Conservation (phyloP, 805 yeast species). For the Myxozyma neotropica region DNA sequence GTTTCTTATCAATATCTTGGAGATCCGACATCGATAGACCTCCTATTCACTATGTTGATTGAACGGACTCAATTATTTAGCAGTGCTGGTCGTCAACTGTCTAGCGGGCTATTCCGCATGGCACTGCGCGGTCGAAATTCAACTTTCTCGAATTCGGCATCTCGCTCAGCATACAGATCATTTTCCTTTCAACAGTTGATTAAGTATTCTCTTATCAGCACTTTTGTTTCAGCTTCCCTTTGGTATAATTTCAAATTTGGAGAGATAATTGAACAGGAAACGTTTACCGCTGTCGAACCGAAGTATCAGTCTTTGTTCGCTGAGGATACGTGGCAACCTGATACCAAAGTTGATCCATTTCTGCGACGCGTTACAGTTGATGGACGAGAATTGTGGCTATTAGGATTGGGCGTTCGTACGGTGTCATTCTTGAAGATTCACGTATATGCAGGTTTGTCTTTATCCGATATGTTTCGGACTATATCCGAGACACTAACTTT, state of each 20-base stretch:
- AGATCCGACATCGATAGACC: too few species aligned
- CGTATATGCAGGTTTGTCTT: conserved; percentile 63
- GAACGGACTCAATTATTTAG: background rate
- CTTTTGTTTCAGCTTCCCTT: background rate
- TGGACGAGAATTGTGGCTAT: conserved; percentile 50
- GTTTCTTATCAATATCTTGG: too few species aligned
- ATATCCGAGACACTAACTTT: background rate
- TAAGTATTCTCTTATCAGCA: background rate
- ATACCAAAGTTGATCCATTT: conserved; percentile 40
- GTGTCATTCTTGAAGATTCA: conserved; percentile 82
- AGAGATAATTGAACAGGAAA: background rate
- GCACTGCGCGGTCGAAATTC: background rate
- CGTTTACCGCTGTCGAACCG: conserved; percentile 2
- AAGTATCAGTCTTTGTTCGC: conserved; percentile 15
- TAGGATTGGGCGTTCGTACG: conserved; percentile 81
- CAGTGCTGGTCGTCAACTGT: background rate
- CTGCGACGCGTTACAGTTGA: conserved; percentile 38
- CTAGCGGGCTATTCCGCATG: background rate
- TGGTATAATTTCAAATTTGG: background rate
- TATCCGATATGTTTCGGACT: background rate
- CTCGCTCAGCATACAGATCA: background rate
- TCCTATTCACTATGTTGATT: too few species aligned
- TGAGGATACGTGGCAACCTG: conserved; percentile 25
- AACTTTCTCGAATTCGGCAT: background rate
- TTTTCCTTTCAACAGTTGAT: background rate